Evolutionary conservation across 352 stramenopile genomes (phyloP).

Genomic region (Phytophthora multivora): DNA sequence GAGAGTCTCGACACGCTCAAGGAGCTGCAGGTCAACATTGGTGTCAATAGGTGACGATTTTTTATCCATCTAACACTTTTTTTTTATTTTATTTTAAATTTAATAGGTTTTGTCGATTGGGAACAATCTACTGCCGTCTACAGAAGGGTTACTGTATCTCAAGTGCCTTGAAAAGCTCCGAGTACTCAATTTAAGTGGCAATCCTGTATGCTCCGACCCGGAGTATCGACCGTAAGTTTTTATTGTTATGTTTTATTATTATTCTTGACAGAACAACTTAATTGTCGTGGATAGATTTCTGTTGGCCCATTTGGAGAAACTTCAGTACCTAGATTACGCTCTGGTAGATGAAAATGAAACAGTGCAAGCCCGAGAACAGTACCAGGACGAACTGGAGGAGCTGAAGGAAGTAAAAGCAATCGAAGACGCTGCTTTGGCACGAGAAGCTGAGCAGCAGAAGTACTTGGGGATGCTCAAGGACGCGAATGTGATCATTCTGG

Average conservation of each 20-base stretch:
- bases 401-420: slow-evolving; percentile 88
- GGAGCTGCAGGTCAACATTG: slow-evolving; percentile 67
- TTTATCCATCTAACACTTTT: not conserved
- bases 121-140: slow-evolving; percentile 89
- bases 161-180: slow-evolving; percentile 88
- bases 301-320: slow-evolving; percentile 91
- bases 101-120: slow-evolving; percentile 89
- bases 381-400: slow-evolving; percentile 88
- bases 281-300: slow-evolving; percentile 57
- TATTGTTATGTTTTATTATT: not conserved
- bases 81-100: too few species aligned
- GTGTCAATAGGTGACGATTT: too few species aligned
- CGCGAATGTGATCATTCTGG: slow-evolving; percentile 88
- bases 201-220: slow-evolving; percentile 91
- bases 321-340: slow-evolving; percentile 95
- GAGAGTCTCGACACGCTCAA: slow-evolving; percentile 91
- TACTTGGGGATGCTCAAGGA: slow-evolving; percentile 83
- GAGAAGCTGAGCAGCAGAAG: slow-evolving; percentile 79
- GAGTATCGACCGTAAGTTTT: slow-evolving; percentile 87
- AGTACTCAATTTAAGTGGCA: slow-evolving; percentile 92
- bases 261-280: not conserved
- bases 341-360: slow-evolving; percentile 84
- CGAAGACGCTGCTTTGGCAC: slow-evolving; percentile 71
- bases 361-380: slow-evolving; percentile 87
- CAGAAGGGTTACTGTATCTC: slow-evolving; percentile 75